Evolutionary conservation across 768 basidiomycete genomes (phyloP).

Genomic region (Amanita pallidorosea): DNA sequence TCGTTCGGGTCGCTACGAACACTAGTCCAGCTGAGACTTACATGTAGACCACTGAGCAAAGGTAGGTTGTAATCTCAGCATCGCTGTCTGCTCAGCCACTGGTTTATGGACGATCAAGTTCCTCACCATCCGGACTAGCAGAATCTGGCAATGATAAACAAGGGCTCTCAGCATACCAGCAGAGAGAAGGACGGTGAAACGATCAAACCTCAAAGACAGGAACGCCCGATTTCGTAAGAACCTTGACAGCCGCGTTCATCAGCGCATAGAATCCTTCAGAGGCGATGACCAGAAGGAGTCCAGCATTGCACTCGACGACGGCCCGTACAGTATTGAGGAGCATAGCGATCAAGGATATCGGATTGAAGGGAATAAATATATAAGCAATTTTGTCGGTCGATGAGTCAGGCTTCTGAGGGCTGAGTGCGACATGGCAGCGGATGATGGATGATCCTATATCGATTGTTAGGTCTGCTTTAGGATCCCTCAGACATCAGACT

Average conservation of each 20-base stretch:
- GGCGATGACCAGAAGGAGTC: not conserved
- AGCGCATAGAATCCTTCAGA: not conserved
- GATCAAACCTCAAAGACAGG: not conserved
- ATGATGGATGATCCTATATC: no score
- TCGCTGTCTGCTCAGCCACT: not conserved
- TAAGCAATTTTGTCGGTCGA: not conserved
- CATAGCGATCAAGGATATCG: not conserved
- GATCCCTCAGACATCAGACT: no score
- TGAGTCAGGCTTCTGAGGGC: no score
- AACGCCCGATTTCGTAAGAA: not conserved
- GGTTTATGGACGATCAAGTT: not conserved
- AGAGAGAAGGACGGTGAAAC: not conserved
- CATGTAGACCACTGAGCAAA: conserved; percentile 2
- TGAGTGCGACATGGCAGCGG: no score
- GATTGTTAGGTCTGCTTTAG: no score
- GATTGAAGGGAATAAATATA: not conserved
- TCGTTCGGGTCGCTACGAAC: not conserved
- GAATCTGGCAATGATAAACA: not conserved
- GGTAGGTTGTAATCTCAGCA: not conserved
- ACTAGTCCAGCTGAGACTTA: not conserved
- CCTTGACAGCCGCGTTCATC: conserved; percentile 1
- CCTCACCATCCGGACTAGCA: not conserved
- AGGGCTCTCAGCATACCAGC: not conserved
- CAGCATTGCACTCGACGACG: not conserved
- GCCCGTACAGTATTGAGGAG: not conserved